These are phyloP conservation scores for Actinomortierella wolfii DNA, from an alignment of 371 early-diverging fungal genomes.

Conservation along the genomic window DNA sequence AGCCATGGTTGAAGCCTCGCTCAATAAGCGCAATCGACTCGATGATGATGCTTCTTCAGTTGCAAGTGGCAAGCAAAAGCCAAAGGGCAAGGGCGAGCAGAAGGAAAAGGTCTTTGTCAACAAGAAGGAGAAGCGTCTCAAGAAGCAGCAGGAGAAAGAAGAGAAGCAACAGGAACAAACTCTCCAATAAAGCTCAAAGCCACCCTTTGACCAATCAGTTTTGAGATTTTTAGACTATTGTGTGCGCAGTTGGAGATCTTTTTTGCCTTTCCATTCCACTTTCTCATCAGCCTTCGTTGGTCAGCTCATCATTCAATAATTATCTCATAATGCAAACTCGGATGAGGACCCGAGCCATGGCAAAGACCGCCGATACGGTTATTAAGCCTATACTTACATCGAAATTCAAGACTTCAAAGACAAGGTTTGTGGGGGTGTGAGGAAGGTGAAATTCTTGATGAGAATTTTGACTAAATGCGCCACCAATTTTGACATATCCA, in stretches of 20 bases:
- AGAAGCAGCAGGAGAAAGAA: constrained; percentile 5
- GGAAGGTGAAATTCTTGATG: too few species aligned
- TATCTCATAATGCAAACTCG: constrained; percentile 27
- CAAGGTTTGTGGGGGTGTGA: too few species aligned
- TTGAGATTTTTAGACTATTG: too few species aligned
- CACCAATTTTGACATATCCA: constrained; percentile 18
- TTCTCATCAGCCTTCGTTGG: too few species aligned
- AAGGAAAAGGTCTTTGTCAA: constrained; percentile 9
- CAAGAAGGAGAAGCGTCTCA: constrained; percentile 11
- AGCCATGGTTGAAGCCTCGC: constrained; percentile 18
- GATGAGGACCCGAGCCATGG: constrained; percentile 5
- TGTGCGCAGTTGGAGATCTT: too few species aligned
- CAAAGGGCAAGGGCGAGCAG: constrained; percentile 4
- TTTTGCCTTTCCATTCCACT: too few species aligned
- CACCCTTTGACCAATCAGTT: too few species aligned
- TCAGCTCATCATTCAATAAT: too few species aligned
- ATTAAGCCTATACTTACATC: constrained; percentile 20
- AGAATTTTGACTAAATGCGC: constrained; percentile 24
- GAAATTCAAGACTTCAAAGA: constrained; percentile 30
- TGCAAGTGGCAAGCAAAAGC: constrained; percentile 10
- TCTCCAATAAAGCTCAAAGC: too few species aligned
- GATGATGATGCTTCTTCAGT: constrained; percentile 7
- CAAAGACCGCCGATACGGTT: background rate
- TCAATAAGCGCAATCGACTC: constrained; percentile 21
- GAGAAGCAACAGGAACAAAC: too few species aligned